These are phyloP conservation scores for Kwoniella botswanensis DNA, from an alignment of 768 basidiomycete species.

Conservation along the genomic window DNA sequence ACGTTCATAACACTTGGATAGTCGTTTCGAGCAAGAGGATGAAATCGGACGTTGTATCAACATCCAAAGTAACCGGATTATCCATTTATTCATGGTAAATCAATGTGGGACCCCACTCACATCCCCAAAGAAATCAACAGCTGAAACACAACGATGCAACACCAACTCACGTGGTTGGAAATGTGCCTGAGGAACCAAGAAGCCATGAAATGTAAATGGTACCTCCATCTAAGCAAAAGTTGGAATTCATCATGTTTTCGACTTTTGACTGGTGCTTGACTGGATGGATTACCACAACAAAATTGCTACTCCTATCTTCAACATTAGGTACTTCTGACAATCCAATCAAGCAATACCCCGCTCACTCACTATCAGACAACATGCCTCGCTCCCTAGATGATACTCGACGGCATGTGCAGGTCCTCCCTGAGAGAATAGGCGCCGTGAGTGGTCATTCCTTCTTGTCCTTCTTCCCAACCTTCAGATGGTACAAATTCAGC, in stretches of 20 bases:
- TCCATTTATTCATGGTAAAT: background rate
- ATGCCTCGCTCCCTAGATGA: constrained; percentile 18
- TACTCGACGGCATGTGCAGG: constrained; percentile 50
- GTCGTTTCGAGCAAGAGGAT: background rate
- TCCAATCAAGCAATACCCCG: background rate
- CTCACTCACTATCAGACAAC: background rate
- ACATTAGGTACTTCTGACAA: background rate
- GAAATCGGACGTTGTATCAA: background rate
- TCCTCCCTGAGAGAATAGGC: constrained; percentile 51
- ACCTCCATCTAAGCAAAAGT: constrained; percentile 17
- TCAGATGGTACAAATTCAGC: no score
- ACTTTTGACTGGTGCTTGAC: background rate
- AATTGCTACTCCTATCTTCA: background rate
- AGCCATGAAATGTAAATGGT: background rate
- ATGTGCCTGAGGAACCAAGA: background rate
- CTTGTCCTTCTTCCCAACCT: background rate
- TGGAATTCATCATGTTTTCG: constrained; percentile 1
- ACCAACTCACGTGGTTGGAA: background rate
- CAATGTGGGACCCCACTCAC: background rate
- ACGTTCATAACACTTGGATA: no score
- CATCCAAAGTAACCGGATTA: background rate
- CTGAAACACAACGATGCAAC: background rate
- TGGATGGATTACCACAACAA: background rate
- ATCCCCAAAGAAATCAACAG: constrained; percentile 6
- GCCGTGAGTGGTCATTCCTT: constrained; percentile 28